A percentile compares a stretch with the other conserved stretches of the same genome.
Evolutionary conservation across 495 filamentous ascomycete species (phyloP).

Genomic region (Xylona heveae): DNA sequence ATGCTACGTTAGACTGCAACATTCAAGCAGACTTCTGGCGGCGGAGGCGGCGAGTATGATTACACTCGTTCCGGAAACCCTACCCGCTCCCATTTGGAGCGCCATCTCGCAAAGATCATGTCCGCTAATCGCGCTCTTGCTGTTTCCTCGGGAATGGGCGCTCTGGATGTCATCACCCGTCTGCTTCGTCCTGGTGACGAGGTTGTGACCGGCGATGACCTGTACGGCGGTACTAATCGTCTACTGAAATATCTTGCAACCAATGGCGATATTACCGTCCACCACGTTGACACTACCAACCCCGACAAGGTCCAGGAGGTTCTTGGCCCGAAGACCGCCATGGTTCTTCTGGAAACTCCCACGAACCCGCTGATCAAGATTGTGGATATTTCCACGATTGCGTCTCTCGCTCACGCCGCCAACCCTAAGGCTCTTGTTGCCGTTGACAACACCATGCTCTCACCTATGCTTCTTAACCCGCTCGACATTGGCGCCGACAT

Average conservation of each 20-base stretch:
- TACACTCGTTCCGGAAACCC: slow-evolving; percentile 96
- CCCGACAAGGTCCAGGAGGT: slow-evolving; percentile 43
- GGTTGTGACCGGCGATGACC: slow-evolving; percentile 87
- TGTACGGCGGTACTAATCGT: slow-evolving; percentile 91
- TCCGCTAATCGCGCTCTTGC: slow-evolving; percentile 74
- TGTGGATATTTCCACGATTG: slow-evolving; percentile 68
- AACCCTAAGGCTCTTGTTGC: slow-evolving; percentile 69
- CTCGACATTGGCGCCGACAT: slow-evolving; percentile 88
- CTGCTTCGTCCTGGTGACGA: slow-evolving; percentile 85
- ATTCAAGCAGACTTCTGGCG: slow-evolving; percentile 78
- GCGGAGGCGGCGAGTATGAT: slow-evolving; percentile 73
- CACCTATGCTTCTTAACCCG: slow-evolving; percentile 75
- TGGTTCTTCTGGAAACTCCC: slow-evolving; percentile 91
- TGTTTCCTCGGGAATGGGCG: slow-evolving; percentile 91
- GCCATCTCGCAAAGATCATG: slow-evolving; percentile 98
- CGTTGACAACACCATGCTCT: slow-evolving; percentile 98
- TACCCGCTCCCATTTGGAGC: slow-evolving; percentile 85
- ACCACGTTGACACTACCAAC: slow-evolving; percentile 85
- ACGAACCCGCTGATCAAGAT: slow-evolving; percentile 98
- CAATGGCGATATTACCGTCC: slow-evolving; percentile 70
- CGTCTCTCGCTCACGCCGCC: slow-evolving; percentile 47
- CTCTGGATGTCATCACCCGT: slow-evolving; percentile 90
- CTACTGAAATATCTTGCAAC: slow-evolving; percentile 78
- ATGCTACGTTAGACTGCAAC: slow-evolving; percentile 49
- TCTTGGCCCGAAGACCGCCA: slow-evolving; percentile 59